Base-by-base conservation (phyloP, 345 rosid species). In the Luvunga scandens region DNA sequence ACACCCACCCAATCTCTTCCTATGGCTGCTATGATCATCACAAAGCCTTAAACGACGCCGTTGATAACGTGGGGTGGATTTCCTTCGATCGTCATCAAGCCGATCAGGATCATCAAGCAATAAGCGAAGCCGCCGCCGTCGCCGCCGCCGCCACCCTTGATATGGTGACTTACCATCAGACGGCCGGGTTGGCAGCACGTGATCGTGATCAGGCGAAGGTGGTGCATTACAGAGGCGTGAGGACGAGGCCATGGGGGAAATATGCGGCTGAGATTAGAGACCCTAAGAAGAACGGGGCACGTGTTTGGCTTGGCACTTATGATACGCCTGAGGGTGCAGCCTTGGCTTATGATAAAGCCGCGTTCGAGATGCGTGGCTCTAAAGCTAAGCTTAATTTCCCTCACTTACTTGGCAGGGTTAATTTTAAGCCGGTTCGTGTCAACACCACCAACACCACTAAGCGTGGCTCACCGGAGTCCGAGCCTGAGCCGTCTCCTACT, bases 331-430 rank as follows among this genome's bases (percentile, higher is more conserved):
- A 71, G 75, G 76, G 73, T 16, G 78, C 82, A 2, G 92, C 90
- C 7, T 71, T 89, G 81, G 92, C 92, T 34, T 89, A 89, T 21
- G 92, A 89, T 33, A 33, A 77, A 73, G 92, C 92, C 4, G 92
- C 92, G 70, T 89, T 87, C 76, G 74, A 83, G 77, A 87, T 89
- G 67, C 85, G 80, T 0, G 92, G 92, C 28, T 79, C 92, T 0
- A 89, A 86, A 42, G 92, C 92, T 12, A 89, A 87, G 83, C 86
- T 89, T 0, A 89, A 89, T 57, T 89, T 89, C 42, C 92, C 92
- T 39, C 90, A 89, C 79, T 77, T 89, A 73, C 80, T 89, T 24
- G 92, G 90, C 1, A 80, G 83, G 28, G 69, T 76, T 28, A 27
- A 78, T 36, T 83, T 78, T 14, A 78, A 88, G 72, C 88, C 92